Evolutionary conservation across 2,329 filamentous ascomycete genomes (phyloP).

Genomic region (Colletotrichum nymphaeae): DNA sequence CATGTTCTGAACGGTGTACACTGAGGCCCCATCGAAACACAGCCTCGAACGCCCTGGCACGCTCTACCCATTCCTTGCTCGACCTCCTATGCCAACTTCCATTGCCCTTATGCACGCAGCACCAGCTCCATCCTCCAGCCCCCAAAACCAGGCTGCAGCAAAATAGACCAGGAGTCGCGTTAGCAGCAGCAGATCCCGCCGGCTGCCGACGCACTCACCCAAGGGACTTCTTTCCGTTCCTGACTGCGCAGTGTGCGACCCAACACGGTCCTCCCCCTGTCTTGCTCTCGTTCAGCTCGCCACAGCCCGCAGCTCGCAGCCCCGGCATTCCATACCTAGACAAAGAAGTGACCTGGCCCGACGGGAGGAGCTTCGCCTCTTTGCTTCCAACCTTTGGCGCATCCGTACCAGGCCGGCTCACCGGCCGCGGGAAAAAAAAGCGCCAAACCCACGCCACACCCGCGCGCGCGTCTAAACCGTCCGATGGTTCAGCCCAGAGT

Average conservation of each 20-base stretch:
- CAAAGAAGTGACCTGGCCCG: no score
- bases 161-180: no score
- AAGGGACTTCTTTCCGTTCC: neutral
- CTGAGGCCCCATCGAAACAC: neutral
- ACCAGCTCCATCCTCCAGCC: neutral
- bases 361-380: neutral
- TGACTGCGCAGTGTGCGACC: neutral
- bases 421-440: neutral
- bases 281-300: neutral
- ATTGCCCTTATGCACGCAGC: neutral
- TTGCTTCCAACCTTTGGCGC: neutral
- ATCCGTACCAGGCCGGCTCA: neutral
- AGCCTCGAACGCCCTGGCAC: neutral
- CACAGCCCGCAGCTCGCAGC: neutral
- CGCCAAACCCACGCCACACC: conserved; percentile 4
- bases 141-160: neutral
- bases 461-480: conserved; percentile 11
- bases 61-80: neutral
- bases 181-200: neutral
- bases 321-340: neutral
- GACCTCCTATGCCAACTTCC: no score
- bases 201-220: neutral
- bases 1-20: no score
- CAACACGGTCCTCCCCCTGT: neutral
- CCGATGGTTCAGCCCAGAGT: neutral